Evolutionary conservation across 1,284 basidiomycete genomes (phyloP), one percentile per base, ranked within the genome.

Genomic region (Puccinia hordei): DNA sequence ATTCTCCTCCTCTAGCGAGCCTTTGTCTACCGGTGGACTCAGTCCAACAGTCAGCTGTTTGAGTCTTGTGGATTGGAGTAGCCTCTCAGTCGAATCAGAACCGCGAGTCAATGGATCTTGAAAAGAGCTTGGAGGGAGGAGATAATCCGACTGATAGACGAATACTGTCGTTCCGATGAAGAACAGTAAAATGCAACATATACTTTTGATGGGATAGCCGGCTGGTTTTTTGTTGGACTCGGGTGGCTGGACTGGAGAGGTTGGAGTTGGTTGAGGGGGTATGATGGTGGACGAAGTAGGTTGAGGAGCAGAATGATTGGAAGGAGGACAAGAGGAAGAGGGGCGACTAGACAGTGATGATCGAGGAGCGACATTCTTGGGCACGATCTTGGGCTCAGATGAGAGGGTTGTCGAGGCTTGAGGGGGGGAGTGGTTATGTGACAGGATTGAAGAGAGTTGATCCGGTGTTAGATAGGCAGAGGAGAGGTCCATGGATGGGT

Each of bases 401-500:
- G 57, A 33, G 15, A 27, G 4, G 8, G 53, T 13, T 57, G 53
- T 24, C 9, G 24, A n/a, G 30, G 66, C 46, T 51, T 46, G 19
- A 17, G 68, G 46, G 8, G 1, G 17, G 19, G 17, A 22, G 33
- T 9, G 24, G 68, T 15, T 33, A 8, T 2, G n/a, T 24, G 13
- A 24, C 2, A 30, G 5, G 35, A 17, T 33, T 59, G 24, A 27
- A 9, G 27, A 38, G 35, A 46, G 63, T 44, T n/a, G 35, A 1
- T 66, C 63, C n/a, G 44, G 68, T 30, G 6, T 15, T 0, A 71
- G 49, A 51, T 71, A 51, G 17, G 68, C 2, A 13, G 24, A 44
- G 15, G 68, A 71, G 30, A 71, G 46, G 27, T 71, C 68, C 30
- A 51, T 71, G 30, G 68, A 17, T 4, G 68, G 38, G 27, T 71